These are phyloP conservation scores for Plasmodium inui DNA, from an alignment of 169 alveolate genomes.

Conservation along the genomic window DNA sequence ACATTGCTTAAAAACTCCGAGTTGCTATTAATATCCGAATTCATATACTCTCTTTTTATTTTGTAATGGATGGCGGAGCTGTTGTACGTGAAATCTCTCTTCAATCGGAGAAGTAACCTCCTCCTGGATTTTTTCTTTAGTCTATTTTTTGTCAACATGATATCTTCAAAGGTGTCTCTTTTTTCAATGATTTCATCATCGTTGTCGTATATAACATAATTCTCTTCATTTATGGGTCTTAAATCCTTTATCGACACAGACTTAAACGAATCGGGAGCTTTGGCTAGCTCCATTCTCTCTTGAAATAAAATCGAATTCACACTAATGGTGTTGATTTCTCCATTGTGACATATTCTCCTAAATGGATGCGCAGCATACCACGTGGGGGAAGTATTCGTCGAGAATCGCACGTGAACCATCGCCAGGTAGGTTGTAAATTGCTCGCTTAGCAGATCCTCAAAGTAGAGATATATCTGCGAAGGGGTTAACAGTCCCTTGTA, in stretches of 20 bases:
- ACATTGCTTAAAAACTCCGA: slow-evolving; percentile 66
- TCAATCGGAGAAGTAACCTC: slow-evolving; percentile 52
- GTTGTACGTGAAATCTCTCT: slow-evolving; percentile 70
- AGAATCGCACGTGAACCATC: slow-evolving; percentile 75
- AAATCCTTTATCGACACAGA: slow-evolving; percentile 68
- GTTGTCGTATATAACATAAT: slow-evolving; percentile 68
- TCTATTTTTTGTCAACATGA: slow-evolving; percentile 75
- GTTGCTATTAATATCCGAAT: slow-evolving; percentile 68
- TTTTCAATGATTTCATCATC: slow-evolving; percentile 75
- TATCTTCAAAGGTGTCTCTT: slow-evolving; percentile 75
- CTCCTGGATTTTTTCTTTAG: slow-evolving; percentile 74
- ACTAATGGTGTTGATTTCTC: slow-evolving; percentile 76
- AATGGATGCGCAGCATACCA: slow-evolving; percentile 78
- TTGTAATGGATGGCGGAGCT: slow-evolving; percentile 61
- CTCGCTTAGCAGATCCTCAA: slow-evolving; percentile 72
- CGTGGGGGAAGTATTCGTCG: slow-evolving; percentile 75
- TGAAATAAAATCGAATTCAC: slow-evolving; percentile 76
- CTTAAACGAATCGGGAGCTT: slow-evolving; percentile 59
- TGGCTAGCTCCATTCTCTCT: slow-evolving; percentile 53
- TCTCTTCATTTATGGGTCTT: slow-evolving; percentile 73
- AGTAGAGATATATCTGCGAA: slow-evolving; percentile 64
- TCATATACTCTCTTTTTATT: slow-evolving; percentile 70
- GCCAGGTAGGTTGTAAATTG: slow-evolving; percentile 73
- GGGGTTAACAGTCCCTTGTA: slow-evolving; percentile 76
- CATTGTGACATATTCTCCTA: slow-evolving; percentile 78